Base-by-base conservation (phyloP, 257 asterid genomes). In the Solanum virginianum region DNA sequence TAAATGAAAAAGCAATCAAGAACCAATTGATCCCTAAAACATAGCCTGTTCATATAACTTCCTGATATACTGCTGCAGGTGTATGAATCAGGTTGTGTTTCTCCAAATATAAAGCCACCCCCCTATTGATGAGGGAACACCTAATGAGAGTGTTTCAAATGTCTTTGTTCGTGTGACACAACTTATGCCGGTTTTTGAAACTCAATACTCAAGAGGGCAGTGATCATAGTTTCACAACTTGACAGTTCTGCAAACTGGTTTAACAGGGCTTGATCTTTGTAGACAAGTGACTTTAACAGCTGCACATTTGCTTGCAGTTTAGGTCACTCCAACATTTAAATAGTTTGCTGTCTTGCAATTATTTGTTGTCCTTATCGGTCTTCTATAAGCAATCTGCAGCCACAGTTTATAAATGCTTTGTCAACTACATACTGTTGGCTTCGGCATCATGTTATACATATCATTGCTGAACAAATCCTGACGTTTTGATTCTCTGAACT, bases 141-240 rank as follows among this genome's bases (percentile, higher is more conserved):
- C 98, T 16, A 96, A 96, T 45, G 98, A 94, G 83, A 96, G 99
- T 80, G 96, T 94, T 32, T 92, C 89, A 16, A 98, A 94, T 80
- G 98, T 96, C 8, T 94, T 94, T 88, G 99, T 94, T 41, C 98
- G 98, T 20, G 94, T 96, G 69, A 96, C 98, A n/a, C 98, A 94
- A 68, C 95, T 94, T 87, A 96, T 94, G 99, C 93, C 98, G 1
- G 91, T 96, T 85, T 98, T 96, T 20, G 99, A 96, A 89, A 94
- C 97, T 2, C 99, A 94, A 57, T 96, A 96, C 70, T 89, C 98
- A 36, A 0, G 97, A 86, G 41, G 95, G 93, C 82, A 0, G 95
- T 94, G 41, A 82, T 95, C 70, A 93, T 94, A 75, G 98, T 95
- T 20, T 95, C 99, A 45, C 90, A 96, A 94, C 88, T 86, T 93